These are phyloP conservation scores for Brassica nigra DNA, from an alignment of 345 rosid genomes.

Conservation along the genomic window DNA sequence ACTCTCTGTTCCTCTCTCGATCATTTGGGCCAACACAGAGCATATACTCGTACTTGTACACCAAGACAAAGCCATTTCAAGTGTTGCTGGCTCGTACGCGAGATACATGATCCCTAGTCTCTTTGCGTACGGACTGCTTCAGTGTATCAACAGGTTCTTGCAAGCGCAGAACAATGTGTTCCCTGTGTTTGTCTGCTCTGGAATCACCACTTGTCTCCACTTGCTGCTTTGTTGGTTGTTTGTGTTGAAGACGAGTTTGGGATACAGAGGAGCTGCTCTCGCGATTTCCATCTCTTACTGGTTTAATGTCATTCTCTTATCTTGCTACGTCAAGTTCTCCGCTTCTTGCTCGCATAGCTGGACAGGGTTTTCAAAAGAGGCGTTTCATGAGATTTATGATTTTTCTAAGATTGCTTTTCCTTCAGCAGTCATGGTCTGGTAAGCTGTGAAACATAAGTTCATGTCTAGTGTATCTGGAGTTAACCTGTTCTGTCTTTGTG, in stretches of 20 bases:
- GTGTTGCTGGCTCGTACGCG: slow-evolving; percentile 49
- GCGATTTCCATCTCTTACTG: slow-evolving; percentile 47
- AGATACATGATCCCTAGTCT: slow-evolving; percentile 49
- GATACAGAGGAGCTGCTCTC: slow-evolving; percentile 59
- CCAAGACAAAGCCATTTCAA: slow-evolving; percentile 43
- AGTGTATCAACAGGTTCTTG: slow-evolving; percentile 51
- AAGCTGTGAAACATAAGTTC: not conserved
- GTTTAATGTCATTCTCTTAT: slow-evolving; percentile 40
- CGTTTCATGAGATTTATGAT: not conserved
- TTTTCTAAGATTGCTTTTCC: slow-evolving; percentile 38
- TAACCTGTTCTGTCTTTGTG: not conserved
- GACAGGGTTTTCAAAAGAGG: slow-evolving; percentile 43
- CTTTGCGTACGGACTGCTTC: slow-evolving; percentile 47
- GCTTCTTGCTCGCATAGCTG: slow-evolving; percentile 39
- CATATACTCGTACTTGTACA: slow-evolving; percentile 9
- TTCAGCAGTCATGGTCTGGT: slow-evolving; percentile 45
- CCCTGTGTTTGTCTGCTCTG: slow-evolving; percentile 55
- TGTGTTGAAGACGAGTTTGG: slow-evolving; percentile 47
- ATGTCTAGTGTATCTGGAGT: not conserved
- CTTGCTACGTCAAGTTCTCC: slow-evolving; percentile 39
- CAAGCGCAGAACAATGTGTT: slow-evolving; percentile 53
- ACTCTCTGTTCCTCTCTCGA: not conserved
- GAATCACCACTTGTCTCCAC: slow-evolving; percentile 47
- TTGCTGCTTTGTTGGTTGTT: slow-evolving; percentile 49
- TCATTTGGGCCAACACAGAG: slow-evolving; percentile 27